Evolutionary conservation across 2,329 filamentous ascomycete species (phyloP).

Genomic region (Colletotrichum agaves): DNA sequence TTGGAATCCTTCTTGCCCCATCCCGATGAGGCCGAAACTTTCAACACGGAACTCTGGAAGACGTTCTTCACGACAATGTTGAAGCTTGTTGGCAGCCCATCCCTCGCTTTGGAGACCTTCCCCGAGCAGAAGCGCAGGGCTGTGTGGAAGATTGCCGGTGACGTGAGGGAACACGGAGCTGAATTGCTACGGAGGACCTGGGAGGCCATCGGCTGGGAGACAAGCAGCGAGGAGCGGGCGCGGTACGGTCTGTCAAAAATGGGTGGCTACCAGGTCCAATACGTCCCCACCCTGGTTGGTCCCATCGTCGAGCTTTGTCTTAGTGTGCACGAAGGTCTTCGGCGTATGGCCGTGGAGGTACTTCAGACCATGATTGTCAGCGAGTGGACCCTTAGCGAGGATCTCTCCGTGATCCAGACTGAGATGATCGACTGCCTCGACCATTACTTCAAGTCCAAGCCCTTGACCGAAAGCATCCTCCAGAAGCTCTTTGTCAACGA

Average conservation of each 20-base stretch:
- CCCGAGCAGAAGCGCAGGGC: slow-evolving; percentile 95
- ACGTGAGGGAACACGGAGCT: slow-evolving; percentile 91
- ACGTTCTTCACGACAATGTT: slow-evolving; percentile 90
- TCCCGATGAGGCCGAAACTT: slow-evolving; percentile 89
- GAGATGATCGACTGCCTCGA: slow-evolving; percentile 97
- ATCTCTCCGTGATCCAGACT: slow-evolving; percentile 89
- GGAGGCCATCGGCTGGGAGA: slow-evolving; percentile 98
- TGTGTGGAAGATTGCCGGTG: slow-evolving; percentile 98
- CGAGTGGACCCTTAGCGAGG: slow-evolving; percentile 96
- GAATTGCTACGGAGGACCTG: slow-evolving; percentile 86
- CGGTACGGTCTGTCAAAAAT: slow-evolving; percentile 84
- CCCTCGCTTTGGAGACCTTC: slow-evolving; percentile 91
- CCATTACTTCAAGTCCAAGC: slow-evolving; percentile 87
- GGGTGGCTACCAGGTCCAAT: slow-evolving; percentile 98
- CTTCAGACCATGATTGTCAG: slow-evolving; percentile 98
- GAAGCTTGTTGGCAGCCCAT: slow-evolving; percentile 88
- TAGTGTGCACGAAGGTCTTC: slow-evolving; percentile 91
- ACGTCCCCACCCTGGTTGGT: slow-evolving; percentile 90
- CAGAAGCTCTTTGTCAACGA: slow-evolving; percentile 94
- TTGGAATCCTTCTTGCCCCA: slow-evolving; percentile 87
- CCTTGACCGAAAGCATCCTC: slow-evolving; percentile 85
- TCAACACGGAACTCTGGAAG: slow-evolving; percentile 95
- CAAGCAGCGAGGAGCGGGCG: slow-evolving; percentile 78
- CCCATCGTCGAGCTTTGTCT: slow-evolving; percentile 94
- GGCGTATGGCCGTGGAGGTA: slow-evolving; percentile 90